Conservation (phyloP, 768 basidiomycete species). For the Rhodotorula diobovata region DNA sequence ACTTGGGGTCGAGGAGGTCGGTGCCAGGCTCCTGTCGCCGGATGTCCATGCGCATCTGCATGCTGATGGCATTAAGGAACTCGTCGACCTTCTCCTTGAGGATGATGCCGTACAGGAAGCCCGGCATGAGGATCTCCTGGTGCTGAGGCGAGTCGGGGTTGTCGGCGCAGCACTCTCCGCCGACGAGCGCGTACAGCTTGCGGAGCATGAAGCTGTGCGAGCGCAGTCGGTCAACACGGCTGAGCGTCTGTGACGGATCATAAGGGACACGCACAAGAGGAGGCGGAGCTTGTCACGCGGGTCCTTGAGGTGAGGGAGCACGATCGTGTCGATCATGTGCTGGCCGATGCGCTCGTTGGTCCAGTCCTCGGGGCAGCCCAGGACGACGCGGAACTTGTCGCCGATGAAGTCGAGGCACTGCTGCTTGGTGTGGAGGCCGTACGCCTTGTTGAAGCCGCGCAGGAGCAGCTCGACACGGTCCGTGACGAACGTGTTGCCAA, state of each 20-base stretch:
- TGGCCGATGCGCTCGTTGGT: conserved; percentile 71
- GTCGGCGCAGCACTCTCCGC: conserved; percentile 81
- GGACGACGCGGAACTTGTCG: conserved; percentile 89
- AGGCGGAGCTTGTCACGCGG: conserved; percentile 91
- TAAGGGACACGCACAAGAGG: conserved; percentile 66
- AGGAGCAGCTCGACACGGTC: conserved; percentile 92
- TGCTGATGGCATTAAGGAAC: conserved; percentile 59
- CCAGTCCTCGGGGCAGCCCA: conserved; percentile 90
- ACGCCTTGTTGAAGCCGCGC: conserved; percentile 95
- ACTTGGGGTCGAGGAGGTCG: conserved; percentile 82
- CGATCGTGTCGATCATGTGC: conserved; percentile 75
- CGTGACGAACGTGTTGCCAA: conserved; percentile 92
- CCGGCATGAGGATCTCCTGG: conserved; percentile 93
- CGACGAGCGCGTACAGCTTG: conserved; percentile 86
- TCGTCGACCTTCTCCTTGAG: conserved; percentile 97
- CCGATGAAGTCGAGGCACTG: conserved; percentile 93
- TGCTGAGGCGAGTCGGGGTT: conserved; percentile 99
- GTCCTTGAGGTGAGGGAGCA: conserved; percentile 81
- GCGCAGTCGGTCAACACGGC: not conserved
- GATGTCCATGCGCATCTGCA: conserved; percentile 67
- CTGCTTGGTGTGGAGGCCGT: conserved; percentile 75
- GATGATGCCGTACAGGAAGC: conserved; percentile 88
- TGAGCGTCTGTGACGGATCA: not conserved
- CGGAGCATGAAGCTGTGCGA: conserved; percentile 83
- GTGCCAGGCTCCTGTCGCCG: conserved; percentile 67